Evolutionary conservation across 2,329 filamentous ascomycete genomes (phyloP).

Genomic region (Zopfia rhizophila): DNA sequence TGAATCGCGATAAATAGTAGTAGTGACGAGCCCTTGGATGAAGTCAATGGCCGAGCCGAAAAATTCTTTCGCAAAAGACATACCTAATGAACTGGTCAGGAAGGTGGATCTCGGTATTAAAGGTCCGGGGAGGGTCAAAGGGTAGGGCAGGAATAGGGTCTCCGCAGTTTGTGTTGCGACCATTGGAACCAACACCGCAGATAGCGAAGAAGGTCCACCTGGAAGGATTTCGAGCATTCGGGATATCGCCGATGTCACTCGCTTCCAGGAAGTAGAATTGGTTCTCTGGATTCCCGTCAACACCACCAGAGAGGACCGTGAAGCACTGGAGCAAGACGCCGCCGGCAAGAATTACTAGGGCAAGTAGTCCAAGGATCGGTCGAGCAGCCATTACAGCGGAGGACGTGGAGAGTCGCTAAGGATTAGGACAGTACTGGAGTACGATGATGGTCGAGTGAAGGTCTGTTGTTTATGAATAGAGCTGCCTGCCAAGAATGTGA

Average conservation of each 20-base stretch:
- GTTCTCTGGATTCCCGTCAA: conserved; percentile 69
- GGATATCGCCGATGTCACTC: conserved; percentile 78
- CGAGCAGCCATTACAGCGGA: conserved; percentile 39
- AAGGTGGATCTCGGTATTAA: conserved; percentile 64
- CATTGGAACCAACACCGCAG: conserved; percentile 69
- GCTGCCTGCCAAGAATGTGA: conserved; percentile 2
- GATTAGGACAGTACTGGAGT: conserved; percentile 1
- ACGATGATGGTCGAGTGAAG: conserved; percentile 6
- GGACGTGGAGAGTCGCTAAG: no score
- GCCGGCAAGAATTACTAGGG: conserved; percentile 70
- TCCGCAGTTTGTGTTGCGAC: conserved; percentile 71
- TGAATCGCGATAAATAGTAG: conserved; percentile 89
- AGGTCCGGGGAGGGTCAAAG: conserved; percentile 73
- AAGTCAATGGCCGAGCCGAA: neutral
- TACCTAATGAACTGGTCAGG: conserved; percentile 66
- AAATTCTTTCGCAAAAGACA: conserved; percentile 25
- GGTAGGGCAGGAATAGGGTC: conserved; percentile 69
- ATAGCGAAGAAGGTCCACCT: conserved; percentile 94
- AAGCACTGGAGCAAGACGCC: conserved; percentile 73
- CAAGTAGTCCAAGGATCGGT: conserved; percentile 64
- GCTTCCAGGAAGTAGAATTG: conserved; percentile 88
- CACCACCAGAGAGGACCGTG: conserved; percentile 70
- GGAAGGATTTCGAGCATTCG: conserved; percentile 65
- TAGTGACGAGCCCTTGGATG: conserved; percentile 65
- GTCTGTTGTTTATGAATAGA: conserved; percentile 5